Percentiles rank a stretch among this genome's conserved stretches.
Conservation (phyloP, 2,329 filamentous ascomycete species). For the Ophidiomyces ophidiicola region DNA sequence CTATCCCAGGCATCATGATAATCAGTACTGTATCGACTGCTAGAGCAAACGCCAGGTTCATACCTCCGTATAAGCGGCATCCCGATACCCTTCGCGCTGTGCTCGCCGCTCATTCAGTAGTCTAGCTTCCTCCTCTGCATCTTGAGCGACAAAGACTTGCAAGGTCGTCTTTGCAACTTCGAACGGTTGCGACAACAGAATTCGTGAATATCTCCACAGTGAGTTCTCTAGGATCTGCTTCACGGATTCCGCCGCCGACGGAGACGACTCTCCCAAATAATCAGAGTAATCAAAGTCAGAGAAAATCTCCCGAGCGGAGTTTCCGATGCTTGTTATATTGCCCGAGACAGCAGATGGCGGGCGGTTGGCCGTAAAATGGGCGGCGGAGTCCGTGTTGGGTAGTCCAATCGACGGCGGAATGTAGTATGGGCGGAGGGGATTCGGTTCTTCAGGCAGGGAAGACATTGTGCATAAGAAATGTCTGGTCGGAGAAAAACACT, state of each 20-base stretch:
- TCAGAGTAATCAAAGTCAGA: constrained; percentile 86
- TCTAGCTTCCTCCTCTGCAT: constrained; percentile 24
- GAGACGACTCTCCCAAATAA: constrained; percentile 65
- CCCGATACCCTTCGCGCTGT: constrained; percentile 19
- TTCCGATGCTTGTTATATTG: constrained; percentile 41
- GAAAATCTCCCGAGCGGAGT: constrained; percentile 69
- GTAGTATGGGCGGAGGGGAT: constrained; percentile 51
- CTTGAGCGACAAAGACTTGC: constrained; percentile 53
- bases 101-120: constrained; percentile 22
- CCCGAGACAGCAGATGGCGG: constrained; percentile 27
- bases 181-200: constrained; percentile 86
- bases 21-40: constrained; percentile 10
- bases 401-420: constrained; percentile 54
- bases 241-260: constrained; percentile 59
- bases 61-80: constrained; percentile 25
- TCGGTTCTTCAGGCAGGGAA: constrained; percentile 40
- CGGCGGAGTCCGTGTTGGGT: constrained; percentile 31
- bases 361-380: constrained; percentile 27
- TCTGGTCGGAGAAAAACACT: background rate
- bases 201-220: constrained; percentile 80
- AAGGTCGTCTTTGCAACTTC: constrained; percentile 91
- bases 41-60: constrained; percentile 12
- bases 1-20: constrained; percentile 16
- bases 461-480: constrained; percentile 32
- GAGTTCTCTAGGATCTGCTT: constrained; percentile 72